phyloP scores from a whole-genome alignment of 1,139 yeast genomes.

The Protomyces gravidus region DNA sequence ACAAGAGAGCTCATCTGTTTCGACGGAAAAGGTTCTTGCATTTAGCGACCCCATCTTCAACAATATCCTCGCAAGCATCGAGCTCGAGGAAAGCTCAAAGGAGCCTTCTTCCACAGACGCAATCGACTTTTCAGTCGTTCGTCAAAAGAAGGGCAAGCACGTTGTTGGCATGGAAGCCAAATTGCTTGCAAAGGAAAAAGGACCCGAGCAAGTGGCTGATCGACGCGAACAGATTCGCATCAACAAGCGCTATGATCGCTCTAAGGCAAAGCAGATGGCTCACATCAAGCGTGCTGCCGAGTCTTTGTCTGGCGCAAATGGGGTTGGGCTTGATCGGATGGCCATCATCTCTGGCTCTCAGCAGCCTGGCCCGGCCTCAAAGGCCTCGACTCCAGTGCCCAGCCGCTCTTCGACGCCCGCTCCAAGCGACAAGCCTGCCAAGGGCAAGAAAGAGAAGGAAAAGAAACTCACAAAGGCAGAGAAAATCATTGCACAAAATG shows the following conservation, averaged over 20 bases:
- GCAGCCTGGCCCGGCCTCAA: neutral
- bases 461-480: constrained; percentile 30
- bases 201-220: constrained; percentile 20
- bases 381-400: constrained; percentile 16
- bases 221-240: constrained; percentile 22
- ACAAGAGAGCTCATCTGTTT: neutral
- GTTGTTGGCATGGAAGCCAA: constrained; percentile 27
- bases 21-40: constrained; percentile 4
- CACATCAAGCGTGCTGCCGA: constrained; percentile 26
- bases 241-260: constrained; percentile 26
- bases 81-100: constrained; percentile 12
- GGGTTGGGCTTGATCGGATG: constrained; percentile 20
- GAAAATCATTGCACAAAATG: constrained; percentile 25
- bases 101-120: constrained; percentile 2
- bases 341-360: constrained; percentile 22
- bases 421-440: constrained; percentile 6
- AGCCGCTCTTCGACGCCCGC: constrained; percentile 18
- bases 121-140: constrained; percentile 19
- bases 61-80: neutral
- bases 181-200: constrained; percentile 22
- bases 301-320: constrained; percentile 16
- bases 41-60: constrained; percentile 20
- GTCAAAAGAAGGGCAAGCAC: constrained; percentile 21
- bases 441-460: constrained; percentile 28
- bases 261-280: constrained; percentile 22